Base-by-base conservation (phyloP, 179 eudicot genomes). In the Beta corolliflora region DNA sequence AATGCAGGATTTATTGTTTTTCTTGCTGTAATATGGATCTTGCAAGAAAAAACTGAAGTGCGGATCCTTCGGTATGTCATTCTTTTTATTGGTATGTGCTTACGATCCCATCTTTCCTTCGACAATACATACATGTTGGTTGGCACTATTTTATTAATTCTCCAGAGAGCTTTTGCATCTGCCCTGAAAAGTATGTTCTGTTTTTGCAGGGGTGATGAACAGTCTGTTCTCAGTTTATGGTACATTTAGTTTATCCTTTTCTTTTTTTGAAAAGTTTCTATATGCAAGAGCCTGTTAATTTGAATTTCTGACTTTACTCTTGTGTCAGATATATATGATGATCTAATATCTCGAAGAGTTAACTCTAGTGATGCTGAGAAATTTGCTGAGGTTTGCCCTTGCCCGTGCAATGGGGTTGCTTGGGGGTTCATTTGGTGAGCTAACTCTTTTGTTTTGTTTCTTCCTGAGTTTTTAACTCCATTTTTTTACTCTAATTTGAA, bases 311-410 rank as follows among this genome's bases (percentile, higher is more conserved):
- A 44, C 71, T 50, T 15, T 21, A 19, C 77, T 81, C 52, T 71
- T 69, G 16, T 80, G 7, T 81, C 89, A 95, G 99, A 95, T 87
- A 95, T 95, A 18, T 95, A 95, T 58, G 99, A 95, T 80, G 98
- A 95, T 85, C 89, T 94, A 58, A 95, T 95, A 84, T 94, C 99
- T 44, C 90, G 99, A 83, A 89, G 99, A 84, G 99, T 94, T 61
- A 60, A 94, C 87, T 88, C 99, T 0, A 95, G 99, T 79, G 99
- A 95, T 85, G 99, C 99, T 68, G 99, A 95, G 92, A 94, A 94
- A 86, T 95, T 95, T 78, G 99, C 99, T 21, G 99, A 95, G 88
- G 70, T 95, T 80, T 95, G 99, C 77, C 97, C 97, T 13, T 95
- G 99, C 85, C 98, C 98, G 19, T 95, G 99, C 79, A 94, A 90